Base-by-base conservation (phyloP, 2,329 filamentous ascomycete species). In the Knoxdaviesia capensis region DNA sequence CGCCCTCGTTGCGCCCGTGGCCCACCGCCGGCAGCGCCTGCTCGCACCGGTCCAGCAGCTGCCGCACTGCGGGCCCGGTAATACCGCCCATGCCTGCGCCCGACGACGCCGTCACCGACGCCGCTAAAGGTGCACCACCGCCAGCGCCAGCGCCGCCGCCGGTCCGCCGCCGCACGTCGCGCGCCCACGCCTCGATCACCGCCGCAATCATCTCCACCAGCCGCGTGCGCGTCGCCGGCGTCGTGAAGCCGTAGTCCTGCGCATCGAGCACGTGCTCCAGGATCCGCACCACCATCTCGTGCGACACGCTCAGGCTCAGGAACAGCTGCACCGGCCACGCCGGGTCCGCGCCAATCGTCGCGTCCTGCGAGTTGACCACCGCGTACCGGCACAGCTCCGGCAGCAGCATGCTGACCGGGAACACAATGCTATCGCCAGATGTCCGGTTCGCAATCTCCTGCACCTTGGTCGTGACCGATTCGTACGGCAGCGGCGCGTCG, bases 391-490 rank as follows among this genome's bases (percentile, higher is more conserved):
- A 78, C 6, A 81, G 57, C 46, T 77, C 65, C 0, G 72, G 71
- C 7, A 81, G 63, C 1, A 81, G 62, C 2, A 66, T 63, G 43
- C 67, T 60, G 6, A 79, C 69, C 0, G 74, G 74, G 59, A 81
- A 80, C 43, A 79, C 72, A 47, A 74, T 70, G 52, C 75, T 75
- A 53, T 77, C 75, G 28, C 74, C 65, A 7, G 70, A 71, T 10
- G 76, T 74, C 37, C 74, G 70, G 51, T 78, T 71, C 32, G 74
- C 74, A 51, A 80, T 76, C 44, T 70, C 69, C 46, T 75, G 69
- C 37, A 81, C 66, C 52, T 71, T 69, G 48, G 67, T 66, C 5
- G 77, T 68, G 4, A 90, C 69, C 2, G 68, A 67, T 56, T 88
- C 82, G 59, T 81, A 88, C 0, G 81, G 78, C 36, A 72, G 59